Base-by-base conservation (phyloP, 2,329 filamentous ascomycete species). In the Lasiodiplodia sp. region DNA sequence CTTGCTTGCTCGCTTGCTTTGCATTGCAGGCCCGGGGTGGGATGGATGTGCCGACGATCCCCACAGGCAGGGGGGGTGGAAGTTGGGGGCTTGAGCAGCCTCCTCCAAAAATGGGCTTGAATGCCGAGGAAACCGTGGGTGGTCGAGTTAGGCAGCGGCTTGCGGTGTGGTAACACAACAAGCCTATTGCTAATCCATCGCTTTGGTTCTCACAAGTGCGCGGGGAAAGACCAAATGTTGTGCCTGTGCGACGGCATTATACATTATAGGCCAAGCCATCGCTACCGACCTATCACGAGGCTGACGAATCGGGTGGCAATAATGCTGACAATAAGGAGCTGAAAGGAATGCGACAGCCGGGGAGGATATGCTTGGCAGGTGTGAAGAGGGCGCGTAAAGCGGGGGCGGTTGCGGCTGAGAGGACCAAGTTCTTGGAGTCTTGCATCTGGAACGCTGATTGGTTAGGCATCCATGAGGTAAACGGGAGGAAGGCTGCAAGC, bases 361-460 rank as follows among this genome's bases (percentile, higher is more conserved):
- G 7, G 14, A 16, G 38, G n/a, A 37, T 18, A 11, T 40, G 57
- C 25, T 31, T 23, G 37, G 21, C 8, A 18, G 16, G 37, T 44
- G 40, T 25, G 12, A 25, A 18, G 18, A 40, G 34, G 25, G 44
- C 16, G 57, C 38, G 34, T 25, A 4, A 44, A 21, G 16, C 47
- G 40, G 40, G 58, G 40, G 58, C 23, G 58, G 37, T 28, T 63
- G 40, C 18, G 57, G n/a, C 34, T 58, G 55, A 40, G 11, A 58
- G 34, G 38, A 7, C 31, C 7, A 31, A 60, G 12, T 25, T 47
- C 37, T 38, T 31, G 14, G 57, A 21, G 14, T 49, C 21, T 51
- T 7, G 11, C 11, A 31, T 14, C 25, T 31, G 25, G 5, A n/a
- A 16, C 18, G n/a, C 25, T 21, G 58, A 49, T 63, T 49, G 23